These are phyloP conservation scores for Thelonectria olida DNA, from an alignment of 2,329 filamentous ascomycete species.

Conservation along the genomic window DNA sequence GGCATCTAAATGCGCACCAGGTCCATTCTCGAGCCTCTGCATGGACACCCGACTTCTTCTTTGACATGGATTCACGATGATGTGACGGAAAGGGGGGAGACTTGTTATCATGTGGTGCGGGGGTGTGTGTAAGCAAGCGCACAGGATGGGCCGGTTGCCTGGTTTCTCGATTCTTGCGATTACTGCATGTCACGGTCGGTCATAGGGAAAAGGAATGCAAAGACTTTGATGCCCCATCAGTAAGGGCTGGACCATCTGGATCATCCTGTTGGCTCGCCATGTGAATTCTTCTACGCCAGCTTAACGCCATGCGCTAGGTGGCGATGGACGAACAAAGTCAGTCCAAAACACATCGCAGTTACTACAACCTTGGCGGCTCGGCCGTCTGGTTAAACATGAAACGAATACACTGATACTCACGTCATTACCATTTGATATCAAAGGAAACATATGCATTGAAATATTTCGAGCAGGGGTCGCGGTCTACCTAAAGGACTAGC, in stretches of 20 bases:
- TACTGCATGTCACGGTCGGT: constrained; percentile 58
- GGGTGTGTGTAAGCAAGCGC: constrained; percentile 35
- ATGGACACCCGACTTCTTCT: constrained; percentile 38
- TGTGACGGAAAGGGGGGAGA: constrained; percentile 35
- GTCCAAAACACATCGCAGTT: neutral
- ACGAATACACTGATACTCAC: neutral
- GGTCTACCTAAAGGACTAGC: constrained; percentile 11
- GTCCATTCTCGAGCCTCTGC: constrained; percentile 42
- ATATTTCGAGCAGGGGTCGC: neutral
- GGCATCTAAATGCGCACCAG: constrained; percentile 79
- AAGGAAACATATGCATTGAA: constrained; percentile 2
- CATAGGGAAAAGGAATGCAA: constrained; percentile 57
- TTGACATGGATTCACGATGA: constrained; percentile 43
- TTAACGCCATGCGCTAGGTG: neutral
- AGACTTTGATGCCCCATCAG: constrained; percentile 46
- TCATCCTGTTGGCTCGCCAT: constrained; percentile 20
- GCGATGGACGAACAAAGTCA: neutral
- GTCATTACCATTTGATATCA: neutral
- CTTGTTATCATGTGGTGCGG: constrained; percentile 36
- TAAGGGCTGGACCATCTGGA: constrained; percentile 34
- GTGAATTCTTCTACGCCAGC: neutral
- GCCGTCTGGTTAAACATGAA: neutral
- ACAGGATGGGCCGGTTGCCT: constrained; percentile 46
- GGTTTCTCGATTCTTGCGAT: constrained; percentile 50
- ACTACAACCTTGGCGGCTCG: neutral